phyloP scores from a whole-genome alignment of 73 alveolate genomes.

The Symbiodinium natans region DNA sequence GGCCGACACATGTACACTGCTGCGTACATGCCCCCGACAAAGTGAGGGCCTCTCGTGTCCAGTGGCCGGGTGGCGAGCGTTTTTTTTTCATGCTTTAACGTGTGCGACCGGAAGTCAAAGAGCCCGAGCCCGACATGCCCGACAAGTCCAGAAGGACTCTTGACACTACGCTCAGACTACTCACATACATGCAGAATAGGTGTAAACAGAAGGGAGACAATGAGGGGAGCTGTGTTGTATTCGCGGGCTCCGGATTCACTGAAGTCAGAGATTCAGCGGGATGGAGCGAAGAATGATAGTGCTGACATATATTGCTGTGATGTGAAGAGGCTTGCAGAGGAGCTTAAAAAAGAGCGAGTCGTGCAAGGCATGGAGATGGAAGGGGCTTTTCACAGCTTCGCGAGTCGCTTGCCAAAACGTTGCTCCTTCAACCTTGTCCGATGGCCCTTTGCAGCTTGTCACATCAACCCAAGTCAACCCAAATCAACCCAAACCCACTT shows the following conservation, averaged over 20 bases:
- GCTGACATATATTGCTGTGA: background rate
- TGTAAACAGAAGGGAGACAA: no score
- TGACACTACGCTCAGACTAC: no score
- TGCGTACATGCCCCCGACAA: constrained; percentile 93
- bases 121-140: background rate
- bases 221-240: no score
- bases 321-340: background rate
- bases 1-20: constrained; percentile 94
- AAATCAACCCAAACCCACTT: background rate
- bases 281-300: background rate
- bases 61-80: background rate
- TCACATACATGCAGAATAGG: no score
- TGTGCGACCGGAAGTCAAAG: background rate
- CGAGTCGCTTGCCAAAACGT: background rate
- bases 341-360: background rate
- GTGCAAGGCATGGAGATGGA: no score
- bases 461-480: background rate
- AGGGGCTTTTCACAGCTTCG: background rate
- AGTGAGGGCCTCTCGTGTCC: constrained; percentile 79
- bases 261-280: background rate
- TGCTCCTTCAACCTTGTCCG: no score
- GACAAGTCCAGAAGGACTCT: no score
- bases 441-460: background rate
- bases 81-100: background rate
- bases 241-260: background rate